A percentile compares a stretch with the other conserved stretches of the same genome.
Conservation (phyloP, 1,284 basidiomycete species). For the Bjerkandera adusta region DNA sequence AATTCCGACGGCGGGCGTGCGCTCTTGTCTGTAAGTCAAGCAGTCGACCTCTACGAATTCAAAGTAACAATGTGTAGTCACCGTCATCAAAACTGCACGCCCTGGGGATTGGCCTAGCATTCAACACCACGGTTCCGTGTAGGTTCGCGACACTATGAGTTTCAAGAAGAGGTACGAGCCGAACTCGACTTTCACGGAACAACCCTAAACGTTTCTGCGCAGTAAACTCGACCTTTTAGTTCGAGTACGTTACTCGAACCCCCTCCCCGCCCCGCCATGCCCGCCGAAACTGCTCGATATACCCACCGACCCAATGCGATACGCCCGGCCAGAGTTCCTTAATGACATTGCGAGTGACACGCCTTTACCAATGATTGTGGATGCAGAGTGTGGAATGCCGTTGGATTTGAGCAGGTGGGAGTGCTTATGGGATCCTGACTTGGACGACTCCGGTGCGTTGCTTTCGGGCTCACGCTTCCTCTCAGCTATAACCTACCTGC, state of each 20-base stretch:
- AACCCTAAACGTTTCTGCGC: constrained; percentile 4
- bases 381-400: constrained; percentile 94
- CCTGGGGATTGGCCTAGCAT: no score
- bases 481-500: background rate
- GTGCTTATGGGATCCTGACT: constrained; percentile 78
- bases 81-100: no score
- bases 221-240: constrained; percentile 87
- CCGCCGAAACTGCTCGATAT: constrained; percentile 91
- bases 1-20: no score
- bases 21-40: no score
- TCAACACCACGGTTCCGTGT: no score
- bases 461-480: background rate
- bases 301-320: constrained; percentile 81
- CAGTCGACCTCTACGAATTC: no score
- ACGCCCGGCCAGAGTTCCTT: constrained; percentile 82
- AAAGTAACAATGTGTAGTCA: no score
- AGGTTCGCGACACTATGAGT: constrained; percentile 17
- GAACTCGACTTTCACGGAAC: background rate
- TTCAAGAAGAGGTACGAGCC: constrained; percentile 22
- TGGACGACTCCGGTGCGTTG: constrained; percentile 61
- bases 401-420: constrained; percentile 83
- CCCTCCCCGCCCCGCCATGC: constrained; percentile 90
- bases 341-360: constrained; percentile 77
- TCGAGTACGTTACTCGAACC: constrained; percentile 89
- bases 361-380: constrained; percentile 89